These are phyloP conservation scores for Lablab purpureus DNA, from an alignment of 306 rosid genomes.

Conservation along the genomic window DNA sequence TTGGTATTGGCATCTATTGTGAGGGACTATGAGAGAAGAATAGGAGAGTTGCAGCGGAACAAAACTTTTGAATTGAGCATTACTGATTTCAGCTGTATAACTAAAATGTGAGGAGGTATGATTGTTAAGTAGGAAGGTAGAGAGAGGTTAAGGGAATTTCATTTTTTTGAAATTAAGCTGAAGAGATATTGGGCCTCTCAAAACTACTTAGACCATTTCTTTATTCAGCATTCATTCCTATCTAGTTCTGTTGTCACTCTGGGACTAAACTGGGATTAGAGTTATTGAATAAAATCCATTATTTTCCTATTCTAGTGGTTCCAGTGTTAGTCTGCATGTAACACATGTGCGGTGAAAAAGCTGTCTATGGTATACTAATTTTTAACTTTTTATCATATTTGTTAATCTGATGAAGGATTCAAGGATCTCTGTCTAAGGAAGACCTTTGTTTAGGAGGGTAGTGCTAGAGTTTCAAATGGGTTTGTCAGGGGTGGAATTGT, in stretches of 20 bases:
- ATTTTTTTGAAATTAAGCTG: neutral
- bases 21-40: neutral
- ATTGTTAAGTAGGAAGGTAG: neutral
- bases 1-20: neutral
- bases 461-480: conserved; percentile 24
- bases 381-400: neutral
- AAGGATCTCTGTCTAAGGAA: conserved; percentile 9
- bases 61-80: neutral
- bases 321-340: conserved; percentile 3
- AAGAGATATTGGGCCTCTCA: neutral
- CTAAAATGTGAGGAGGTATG: neutral
- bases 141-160: neutral
- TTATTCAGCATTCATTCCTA: neutral
- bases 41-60: neutral
- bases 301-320: neutral
- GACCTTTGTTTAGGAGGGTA: conserved; percentile 9
- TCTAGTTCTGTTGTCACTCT: neutral
- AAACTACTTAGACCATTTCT: neutral
- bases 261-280: neutral
- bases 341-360: neutral
- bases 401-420: conserved; percentile 4
- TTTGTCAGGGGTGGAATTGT: conserved; percentile 19
- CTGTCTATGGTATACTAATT: neutral
- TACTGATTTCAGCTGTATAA: neutral
- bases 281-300: neutral